These are phyloP conservation scores for Posidonia oceanica DNA, from an alignment of 116 monocot species.

Conservation along the genomic window DNA sequence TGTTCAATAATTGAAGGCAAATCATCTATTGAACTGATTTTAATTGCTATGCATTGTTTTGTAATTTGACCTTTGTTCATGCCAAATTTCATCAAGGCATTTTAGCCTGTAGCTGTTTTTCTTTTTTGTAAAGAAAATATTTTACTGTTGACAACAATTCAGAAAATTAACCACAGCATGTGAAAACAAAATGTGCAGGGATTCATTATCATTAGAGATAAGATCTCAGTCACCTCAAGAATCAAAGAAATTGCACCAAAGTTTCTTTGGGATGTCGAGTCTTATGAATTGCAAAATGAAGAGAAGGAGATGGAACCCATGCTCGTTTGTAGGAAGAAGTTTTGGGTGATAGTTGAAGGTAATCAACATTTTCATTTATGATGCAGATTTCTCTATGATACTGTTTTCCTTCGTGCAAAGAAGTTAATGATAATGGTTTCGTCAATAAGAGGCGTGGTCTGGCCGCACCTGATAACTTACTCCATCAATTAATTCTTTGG, in stretches of 20 bases:
- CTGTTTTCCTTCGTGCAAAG: neutral
- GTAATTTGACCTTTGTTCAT: no score
- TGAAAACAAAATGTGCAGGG: conserved; percentile 37
- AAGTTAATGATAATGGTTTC: neutral
- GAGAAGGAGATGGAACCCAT: conserved; percentile 43
- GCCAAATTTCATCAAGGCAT: no score
- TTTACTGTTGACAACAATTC: no score
- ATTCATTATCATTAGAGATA: conserved; percentile 76
- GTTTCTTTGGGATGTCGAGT: conserved; percentile 79
- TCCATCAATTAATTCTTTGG: neutral
- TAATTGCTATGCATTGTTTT: no score
- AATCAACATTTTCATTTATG: conserved; percentile 1
- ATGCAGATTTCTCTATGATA: neutral
- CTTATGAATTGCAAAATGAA: conserved; percentile 51
- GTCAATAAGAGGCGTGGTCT: neutral
- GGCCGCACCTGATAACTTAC: no score
- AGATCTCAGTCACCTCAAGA: conserved; percentile 38
- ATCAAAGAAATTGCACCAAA: conserved; percentile 57
- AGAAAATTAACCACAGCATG: no score
- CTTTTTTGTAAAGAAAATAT: no score
- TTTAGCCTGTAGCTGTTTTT: no score
- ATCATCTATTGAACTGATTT: no score
- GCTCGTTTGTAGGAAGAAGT: conserved; percentile 79
- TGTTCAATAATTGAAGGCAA: no score
- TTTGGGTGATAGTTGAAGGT: conserved; percentile 82